These are phyloP conservation scores for Mytilinidion resinicola DNA, from an alignment of 495 filamentous ascomycete genomes.

Conservation along the genomic window DNA sequence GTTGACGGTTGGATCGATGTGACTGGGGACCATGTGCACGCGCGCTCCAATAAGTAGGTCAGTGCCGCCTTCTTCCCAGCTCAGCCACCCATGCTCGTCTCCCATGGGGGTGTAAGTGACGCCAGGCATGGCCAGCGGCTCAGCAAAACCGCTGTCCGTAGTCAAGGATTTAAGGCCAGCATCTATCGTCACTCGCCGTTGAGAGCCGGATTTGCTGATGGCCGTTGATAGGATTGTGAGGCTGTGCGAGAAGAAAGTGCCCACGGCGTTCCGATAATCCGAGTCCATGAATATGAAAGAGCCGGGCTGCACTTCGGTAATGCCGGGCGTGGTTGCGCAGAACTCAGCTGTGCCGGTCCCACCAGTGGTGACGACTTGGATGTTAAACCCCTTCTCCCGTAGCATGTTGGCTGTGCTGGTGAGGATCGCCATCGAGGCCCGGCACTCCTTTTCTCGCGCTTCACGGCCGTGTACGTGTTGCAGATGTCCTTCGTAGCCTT, in stretches of 20 bases:
- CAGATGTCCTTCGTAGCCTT: constrained; percentile 35
- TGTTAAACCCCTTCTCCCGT: constrained; percentile 27
- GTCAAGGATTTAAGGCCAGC: constrained; percentile 19
- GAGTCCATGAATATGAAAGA: constrained; percentile 40
- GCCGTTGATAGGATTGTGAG: constrained; percentile 23
- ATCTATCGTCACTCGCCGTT: constrained; percentile 19
- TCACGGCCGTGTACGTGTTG: constrained; percentile 32
- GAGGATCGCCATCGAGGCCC: constrained; percentile 30
- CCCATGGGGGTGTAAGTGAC: constrained; percentile 19
- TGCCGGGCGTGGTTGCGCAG: constrained; percentile 29
- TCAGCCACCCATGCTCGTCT: constrained; percentile 22
- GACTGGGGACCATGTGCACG: constrained; percentile 26
- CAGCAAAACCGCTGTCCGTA: constrained; percentile 23
- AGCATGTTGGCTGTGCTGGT: constrained; percentile 26
- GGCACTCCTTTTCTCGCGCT: constrained; percentile 25
- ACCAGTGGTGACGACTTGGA: constrained; percentile 33
- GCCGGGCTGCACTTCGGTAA: constrained; percentile 36
- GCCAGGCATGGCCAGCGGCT: constrained; percentile 9
- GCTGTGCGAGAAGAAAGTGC: constrained; percentile 27
- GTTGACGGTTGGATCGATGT: constrained; percentile 27
- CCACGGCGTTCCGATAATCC: constrained; percentile 34
- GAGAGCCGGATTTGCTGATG: constrained; percentile 24
- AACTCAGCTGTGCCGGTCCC: constrained; percentile 38
- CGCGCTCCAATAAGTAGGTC: constrained; percentile 20
- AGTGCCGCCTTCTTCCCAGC: constrained; percentile 14